Conservation (phyloP, 148 eudicot genomes). For the Talinum fruticosum region DNA sequence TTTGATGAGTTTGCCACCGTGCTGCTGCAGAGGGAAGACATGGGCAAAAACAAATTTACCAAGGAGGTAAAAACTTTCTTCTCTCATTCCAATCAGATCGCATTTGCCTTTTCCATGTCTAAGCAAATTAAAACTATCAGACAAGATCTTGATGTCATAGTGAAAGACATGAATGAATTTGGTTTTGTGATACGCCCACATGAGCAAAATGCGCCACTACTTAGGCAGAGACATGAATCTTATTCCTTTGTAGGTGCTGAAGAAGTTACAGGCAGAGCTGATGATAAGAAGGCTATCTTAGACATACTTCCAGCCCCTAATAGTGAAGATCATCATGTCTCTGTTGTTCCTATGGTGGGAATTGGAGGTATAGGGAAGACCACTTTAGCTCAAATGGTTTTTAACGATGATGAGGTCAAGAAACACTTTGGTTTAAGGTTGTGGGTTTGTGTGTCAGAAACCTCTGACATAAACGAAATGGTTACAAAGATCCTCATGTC, state of each 20-base stretch:
- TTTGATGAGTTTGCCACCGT: slow-evolving; percentile 26
- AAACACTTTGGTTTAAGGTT: slow-evolving; percentile 20
- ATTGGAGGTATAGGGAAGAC: slow-evolving; percentile 31
- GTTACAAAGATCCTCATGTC: slow-evolving; percentile 11
- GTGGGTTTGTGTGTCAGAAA: slow-evolving; percentile 27
- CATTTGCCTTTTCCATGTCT: no score
- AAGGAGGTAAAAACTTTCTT: slow-evolving; percentile 15
- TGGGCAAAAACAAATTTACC: not conserved
- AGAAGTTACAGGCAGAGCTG: slow-evolving; percentile 28
- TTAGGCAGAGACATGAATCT: no score
- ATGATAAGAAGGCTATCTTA: slow-evolving; percentile 22
- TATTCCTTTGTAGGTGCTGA: no score
- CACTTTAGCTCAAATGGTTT: slow-evolving; percentile 22
- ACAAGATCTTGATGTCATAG: slow-evolving; percentile 20
- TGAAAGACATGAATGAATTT: slow-evolving; percentile 7
- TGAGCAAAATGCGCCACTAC: no score
- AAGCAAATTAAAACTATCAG: slow-evolving; percentile 7
- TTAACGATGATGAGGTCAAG: slow-evolving; percentile 20
- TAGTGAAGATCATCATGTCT: not conserved
- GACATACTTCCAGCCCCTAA: not conserved
- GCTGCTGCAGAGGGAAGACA: not conserved
- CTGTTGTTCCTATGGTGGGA: slow-evolving; percentile 22
- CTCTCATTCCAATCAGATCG: not conserved
- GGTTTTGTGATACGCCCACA: slow-evolving; percentile 14
- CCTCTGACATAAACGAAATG: not conserved